Evolutionary conservation across 2,329 filamentous ascomycete species (phyloP).

Genomic region (Aspergillus hiratsukae): DNA sequence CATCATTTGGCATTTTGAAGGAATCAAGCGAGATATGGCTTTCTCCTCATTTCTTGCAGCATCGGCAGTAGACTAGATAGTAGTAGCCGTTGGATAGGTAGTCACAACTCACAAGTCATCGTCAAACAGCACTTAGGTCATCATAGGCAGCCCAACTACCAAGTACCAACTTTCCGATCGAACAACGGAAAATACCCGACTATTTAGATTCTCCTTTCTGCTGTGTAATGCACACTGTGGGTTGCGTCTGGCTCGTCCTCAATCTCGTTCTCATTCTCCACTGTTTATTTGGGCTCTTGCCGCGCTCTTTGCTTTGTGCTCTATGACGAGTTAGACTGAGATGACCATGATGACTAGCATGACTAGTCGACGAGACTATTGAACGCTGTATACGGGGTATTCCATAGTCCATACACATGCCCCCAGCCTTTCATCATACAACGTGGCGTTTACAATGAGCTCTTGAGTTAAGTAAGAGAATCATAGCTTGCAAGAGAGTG

Average conservation of each 20-base stretch:
- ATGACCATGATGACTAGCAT: neutral
- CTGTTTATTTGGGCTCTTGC: neutral
- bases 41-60: neutral
- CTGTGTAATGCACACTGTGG: no score
- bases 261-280: neutral
- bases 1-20: neutral
- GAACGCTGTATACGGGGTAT: neutral
- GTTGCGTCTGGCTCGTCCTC: neutral
- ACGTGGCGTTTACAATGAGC: neutral
- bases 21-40: neutral
- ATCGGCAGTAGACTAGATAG: neutral
- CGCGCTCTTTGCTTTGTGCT: neutral
- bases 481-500: neutral
- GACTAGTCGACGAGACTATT: neutral
- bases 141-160: neutral
- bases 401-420: neutral
- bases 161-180: no score
- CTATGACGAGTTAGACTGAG: neutral
- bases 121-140: neutral
- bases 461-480: neutral
- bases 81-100: no score
- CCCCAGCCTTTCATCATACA: neutral
- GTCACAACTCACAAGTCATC: no score
- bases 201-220: neutral
- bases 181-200: neutral